Conservation (phyloP, 2,329 filamentous ascomycete species). For the Ascochyta fabae region DNA sequence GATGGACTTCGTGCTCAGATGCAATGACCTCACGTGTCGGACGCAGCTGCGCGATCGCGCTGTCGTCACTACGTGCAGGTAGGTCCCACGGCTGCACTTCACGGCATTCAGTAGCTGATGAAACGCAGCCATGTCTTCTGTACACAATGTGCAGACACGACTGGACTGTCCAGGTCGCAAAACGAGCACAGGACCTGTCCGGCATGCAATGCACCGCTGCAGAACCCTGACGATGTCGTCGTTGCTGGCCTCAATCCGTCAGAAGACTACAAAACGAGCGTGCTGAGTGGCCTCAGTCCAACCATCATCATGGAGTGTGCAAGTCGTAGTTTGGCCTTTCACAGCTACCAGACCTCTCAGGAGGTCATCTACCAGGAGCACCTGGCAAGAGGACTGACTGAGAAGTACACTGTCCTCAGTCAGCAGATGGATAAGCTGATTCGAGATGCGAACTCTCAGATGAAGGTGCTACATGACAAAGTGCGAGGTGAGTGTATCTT, state of each 20-base stretch:
- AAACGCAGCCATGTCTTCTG: slow-evolving; percentile 79
- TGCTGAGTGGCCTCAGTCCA: slow-evolving; percentile 82
- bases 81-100: slow-evolving; percentile 26
- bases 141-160: slow-evolving; percentile 69
- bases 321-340: slow-evolving; percentile 78
- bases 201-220: slow-evolving; percentile 73
- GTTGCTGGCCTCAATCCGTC: slow-evolving; percentile 75
- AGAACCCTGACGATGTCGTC: slow-evolving; percentile 76
- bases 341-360: slow-evolving; percentile 83
- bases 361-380: slow-evolving; percentile 85
- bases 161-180: slow-evolving; percentile 65
- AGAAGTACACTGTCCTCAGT: slow-evolving; percentile 72
- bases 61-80: slow-evolving; percentile 90
- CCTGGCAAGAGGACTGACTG: slow-evolving; percentile 71
- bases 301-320: slow-evolving; percentile 86
- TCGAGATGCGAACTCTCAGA: slow-evolving; percentile 76
- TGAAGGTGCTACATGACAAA: slow-evolving; percentile 69
- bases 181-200: slow-evolving; percentile 70
- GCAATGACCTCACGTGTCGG: slow-evolving; percentile 82
- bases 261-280: slow-evolving; percentile 88
- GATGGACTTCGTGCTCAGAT: slow-evolving; percentile 79
- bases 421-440: slow-evolving; percentile 74
- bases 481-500: slow-evolving; percentile 60
- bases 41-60: slow-evolving; percentile 71
- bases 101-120: slow-evolving; percentile 44